Base-by-base conservation (phyloP, 805 yeast genomes). In the Candida rishiriensis region DNA sequence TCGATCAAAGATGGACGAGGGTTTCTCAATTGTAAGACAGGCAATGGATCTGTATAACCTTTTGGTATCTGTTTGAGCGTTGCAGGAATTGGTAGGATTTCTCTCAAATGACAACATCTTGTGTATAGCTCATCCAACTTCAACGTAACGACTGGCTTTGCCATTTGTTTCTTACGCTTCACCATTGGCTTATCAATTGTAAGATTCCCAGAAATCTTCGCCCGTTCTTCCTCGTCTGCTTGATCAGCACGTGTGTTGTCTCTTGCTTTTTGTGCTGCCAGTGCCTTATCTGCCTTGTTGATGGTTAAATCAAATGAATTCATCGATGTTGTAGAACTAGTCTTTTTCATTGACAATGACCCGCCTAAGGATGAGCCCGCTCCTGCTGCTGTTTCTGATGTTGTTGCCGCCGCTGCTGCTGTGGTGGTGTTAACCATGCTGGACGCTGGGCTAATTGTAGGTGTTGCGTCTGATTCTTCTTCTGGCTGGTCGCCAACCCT, bases 1-100 rank as follows among this genome's bases (percentile, higher is more conserved):
- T 90, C 98, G 51, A 91, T 82, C 69, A 88, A 68, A 0, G 97
- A 86, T 1, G 98, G 98, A 41, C 79, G 72, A n/a, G 96, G 95
- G 57, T 90, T 90, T 55, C 86, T 69, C 46, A 91, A 69, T 55
- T 84, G 88, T 45, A 90, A 61, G 3, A 78, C 60, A 6, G 87
- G 81, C 18, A 90, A 63, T 3, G 96, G 95, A 1, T 86, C 81
- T 38, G 82, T 75, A 28, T 88, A 81, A 17, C 85, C 88, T 56
- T 81, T 81, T 1, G 87, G 86, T 49, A 90, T 73, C 59, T 88
- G 96, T 56, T 85, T 84, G 53, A 87, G 59, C 7, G 91, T 88
- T 2, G 95, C 91, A 3, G 96, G 91, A 40, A 90, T 90, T 2
- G 98, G 97, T 48, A 90, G 63, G 45, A 90, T 90, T 57, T 90